Evolutionary conservation across 345 rosid genomes (phyloP).

Genomic region (Schrenkiella parvula): DNA sequence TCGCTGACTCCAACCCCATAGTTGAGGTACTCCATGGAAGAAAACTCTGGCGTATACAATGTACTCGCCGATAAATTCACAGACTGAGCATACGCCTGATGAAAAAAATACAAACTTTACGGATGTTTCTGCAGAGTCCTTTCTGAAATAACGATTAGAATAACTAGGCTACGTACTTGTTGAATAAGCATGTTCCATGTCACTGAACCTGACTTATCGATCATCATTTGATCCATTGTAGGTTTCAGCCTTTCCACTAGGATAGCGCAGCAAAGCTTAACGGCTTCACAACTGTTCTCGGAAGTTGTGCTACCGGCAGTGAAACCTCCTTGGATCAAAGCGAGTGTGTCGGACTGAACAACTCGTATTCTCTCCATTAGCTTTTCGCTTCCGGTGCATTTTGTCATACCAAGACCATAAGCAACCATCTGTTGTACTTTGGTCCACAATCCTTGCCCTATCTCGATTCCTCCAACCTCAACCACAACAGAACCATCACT

Average conservation of each 20-base stretch:
- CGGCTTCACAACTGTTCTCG: conserved; percentile 77
- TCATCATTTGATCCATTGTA: conserved; percentile 41
- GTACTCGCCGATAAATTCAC: conserved; percentile 65
- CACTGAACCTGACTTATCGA: conserved; percentile 45
- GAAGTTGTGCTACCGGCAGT: conserved; percentile 94
- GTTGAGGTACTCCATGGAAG: conserved; percentile 63
- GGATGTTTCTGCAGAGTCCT: neutral
- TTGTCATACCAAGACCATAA: conserved; percentile 57
- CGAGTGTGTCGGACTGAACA: conserved; percentile 62
- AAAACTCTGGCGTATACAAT: conserved; percentile 49
- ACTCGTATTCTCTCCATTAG: conserved; percentile 67
- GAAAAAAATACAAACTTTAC: neutral
- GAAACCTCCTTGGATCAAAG: conserved; percentile 71
- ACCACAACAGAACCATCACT: conserved; percentile 78
- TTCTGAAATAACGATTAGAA: neutral
- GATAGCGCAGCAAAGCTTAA: conserved; percentile 58
- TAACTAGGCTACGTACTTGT: conserved; percentile 46
- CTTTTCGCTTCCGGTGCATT: conserved; percentile 38
- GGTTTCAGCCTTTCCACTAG: conserved; percentile 63
- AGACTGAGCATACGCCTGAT: conserved; percentile 60
- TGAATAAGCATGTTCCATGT: conserved; percentile 65
- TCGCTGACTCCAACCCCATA: conserved; percentile 96
- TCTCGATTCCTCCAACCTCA: conserved; percentile 87
- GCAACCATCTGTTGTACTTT: no score
- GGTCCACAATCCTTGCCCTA: conserved; percentile 98